Evolutionary conservation across 75 land plant genomes (phyloP).

Genomic region (Pinus taeda): DNA sequence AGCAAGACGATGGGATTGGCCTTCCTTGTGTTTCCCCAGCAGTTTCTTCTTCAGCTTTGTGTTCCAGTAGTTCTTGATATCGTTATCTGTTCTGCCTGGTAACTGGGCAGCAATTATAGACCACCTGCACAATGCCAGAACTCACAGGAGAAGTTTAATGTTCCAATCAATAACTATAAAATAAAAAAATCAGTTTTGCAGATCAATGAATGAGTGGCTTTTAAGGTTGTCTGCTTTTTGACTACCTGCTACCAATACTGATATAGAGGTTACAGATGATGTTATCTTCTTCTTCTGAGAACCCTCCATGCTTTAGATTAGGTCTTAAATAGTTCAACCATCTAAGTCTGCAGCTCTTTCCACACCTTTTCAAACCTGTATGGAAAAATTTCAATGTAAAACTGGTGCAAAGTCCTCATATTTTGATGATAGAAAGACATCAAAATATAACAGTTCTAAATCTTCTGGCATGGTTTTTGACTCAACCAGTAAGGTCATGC

Average conservation of each 20-base stretch:
- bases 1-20: conserved; percentile 11
- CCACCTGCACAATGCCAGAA: conserved; percentile 60
- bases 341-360: conserved; percentile 81
- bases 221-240: not conserved
- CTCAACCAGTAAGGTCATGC: no score
- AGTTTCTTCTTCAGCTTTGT: conserved; percentile 98
- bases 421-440: not conserved
- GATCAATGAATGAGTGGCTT: not conserved
- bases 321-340: conserved; percentile 79
- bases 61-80: conserved; percentile 99
- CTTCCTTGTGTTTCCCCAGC: conserved; percentile 35
- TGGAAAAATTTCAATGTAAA: not conserved
- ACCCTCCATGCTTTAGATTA: conserved; percentile 70
- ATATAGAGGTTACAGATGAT: conserved; percentile 65
- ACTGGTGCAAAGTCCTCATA: not conserved
- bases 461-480: not conserved
- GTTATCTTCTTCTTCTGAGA: conserved; percentile 68
- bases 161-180: conserved; percentile 43
- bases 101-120: conserved; percentile 88
- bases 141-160: conserved; percentile 29
- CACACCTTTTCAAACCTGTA: conserved; percentile 75
- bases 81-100: conserved; percentile 96
- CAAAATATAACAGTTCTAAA: not conserved
- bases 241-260: conserved; percentile 72
- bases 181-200: conserved; percentile 21